phyloP scores from a whole-genome alignment of 164 flowering plant species.

The Berberis vulgaris region DNA sequence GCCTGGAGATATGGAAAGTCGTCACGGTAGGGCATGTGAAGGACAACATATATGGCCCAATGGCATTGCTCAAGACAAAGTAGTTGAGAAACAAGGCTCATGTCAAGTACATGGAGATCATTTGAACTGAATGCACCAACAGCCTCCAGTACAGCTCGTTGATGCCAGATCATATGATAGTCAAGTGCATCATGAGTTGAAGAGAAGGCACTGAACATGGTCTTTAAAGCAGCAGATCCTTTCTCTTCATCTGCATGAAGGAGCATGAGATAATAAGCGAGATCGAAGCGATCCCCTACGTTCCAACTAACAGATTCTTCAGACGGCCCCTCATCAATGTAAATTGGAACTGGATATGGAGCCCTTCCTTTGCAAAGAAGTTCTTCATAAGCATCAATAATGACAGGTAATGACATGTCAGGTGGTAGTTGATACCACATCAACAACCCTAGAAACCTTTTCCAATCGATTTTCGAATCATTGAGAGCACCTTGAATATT shows the following conservation, averaged over 20 bases:
- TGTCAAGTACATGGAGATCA: slow-evolving; percentile 88
- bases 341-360: slow-evolving; percentile 78
- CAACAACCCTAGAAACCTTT: slow-evolving; percentile 78
- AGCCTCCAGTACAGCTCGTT: slow-evolving; percentile 83
- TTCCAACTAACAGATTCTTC: slow-evolving; percentile 33
- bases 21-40: slow-evolving; percentile 73
- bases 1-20: slow-evolving; percentile 80
- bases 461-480: slow-evolving; percentile 71
- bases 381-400: slow-evolving; percentile 57
- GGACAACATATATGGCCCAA: slow-evolving; percentile 98
- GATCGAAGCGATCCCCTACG: slow-evolving; percentile 47
- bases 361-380: slow-evolving; percentile 65
- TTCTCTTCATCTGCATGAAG: slow-evolving; percentile 63
- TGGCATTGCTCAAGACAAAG: slow-evolving; percentile 75
- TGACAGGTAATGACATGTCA: slow-evolving; percentile 43
- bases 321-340: slow-evolving; percentile 67
- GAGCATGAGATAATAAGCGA: slow-evolving; percentile 89
- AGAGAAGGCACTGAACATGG: slow-evolving; percentile 90
- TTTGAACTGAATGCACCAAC: slow-evolving; percentile 68
- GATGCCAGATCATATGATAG: slow-evolving; percentile 99
- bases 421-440: slow-evolving; percentile 96
- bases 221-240: slow-evolving; percentile 45
- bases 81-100: slow-evolving; percentile 84
- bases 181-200: slow-evolving; percentile 95
- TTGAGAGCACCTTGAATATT: slow-evolving; percentile 60